phyloP scores from a whole-genome alignment of 2,329 filamentous ascomycete genomes.

The Periconia macrospinosa region DNA sequence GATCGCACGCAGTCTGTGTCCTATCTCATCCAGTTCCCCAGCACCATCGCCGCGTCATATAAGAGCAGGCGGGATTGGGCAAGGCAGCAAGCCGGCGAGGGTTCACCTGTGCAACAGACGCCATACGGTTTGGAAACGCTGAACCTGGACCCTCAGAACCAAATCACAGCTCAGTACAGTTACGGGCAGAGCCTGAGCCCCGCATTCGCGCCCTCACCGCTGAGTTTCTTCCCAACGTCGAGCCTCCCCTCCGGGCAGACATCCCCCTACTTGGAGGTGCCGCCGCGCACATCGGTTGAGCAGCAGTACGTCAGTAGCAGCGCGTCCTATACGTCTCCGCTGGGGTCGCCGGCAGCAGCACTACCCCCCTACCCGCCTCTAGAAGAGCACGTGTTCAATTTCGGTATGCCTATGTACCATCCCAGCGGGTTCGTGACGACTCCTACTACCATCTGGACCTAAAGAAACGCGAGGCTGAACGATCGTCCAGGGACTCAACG shows the following conservation, averaged over 20 bases:
- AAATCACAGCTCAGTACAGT: slow-evolving; percentile 43
- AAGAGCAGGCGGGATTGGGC: slow-evolving; percentile 45
- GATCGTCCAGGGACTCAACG: slow-evolving; percentile 43
- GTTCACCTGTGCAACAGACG: slow-evolving; percentile 38
- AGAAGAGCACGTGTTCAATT: slow-evolving; percentile 46
- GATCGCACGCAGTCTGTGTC: slow-evolving; percentile 47
- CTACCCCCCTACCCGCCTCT: slow-evolving; percentile 37
- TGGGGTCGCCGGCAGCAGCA: slow-evolving; percentile 40
- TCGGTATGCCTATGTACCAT: slow-evolving; percentile 43
- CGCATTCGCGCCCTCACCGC: slow-evolving; percentile 53
- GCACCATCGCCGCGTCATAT: slow-evolving; percentile 47
- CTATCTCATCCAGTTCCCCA: slow-evolving; percentile 51
- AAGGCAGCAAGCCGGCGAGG: slow-evolving; percentile 37
- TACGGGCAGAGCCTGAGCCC: slow-evolving; percentile 51
- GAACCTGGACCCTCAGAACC: slow-evolving; percentile 44
- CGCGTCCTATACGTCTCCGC: slow-evolving; percentile 35
- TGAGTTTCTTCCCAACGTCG: slow-evolving; percentile 41
- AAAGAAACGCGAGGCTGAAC: slow-evolving; percentile 43
- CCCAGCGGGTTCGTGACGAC: slow-evolving; percentile 48
- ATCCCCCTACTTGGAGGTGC: slow-evolving; percentile 50
- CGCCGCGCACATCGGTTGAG: slow-evolving; percentile 40
- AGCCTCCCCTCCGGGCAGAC: slow-evolving; percentile 37
- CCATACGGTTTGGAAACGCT: slow-evolving; percentile 42
- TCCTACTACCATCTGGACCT: slow-evolving; percentile 45
- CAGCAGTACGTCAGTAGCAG: slow-evolving; percentile 33